Percentiles rank a stretch among this genome's conserved stretches.
Conservation (phyloP, 202 grass and related monocot species). For the Digitaria exilis region DNA sequence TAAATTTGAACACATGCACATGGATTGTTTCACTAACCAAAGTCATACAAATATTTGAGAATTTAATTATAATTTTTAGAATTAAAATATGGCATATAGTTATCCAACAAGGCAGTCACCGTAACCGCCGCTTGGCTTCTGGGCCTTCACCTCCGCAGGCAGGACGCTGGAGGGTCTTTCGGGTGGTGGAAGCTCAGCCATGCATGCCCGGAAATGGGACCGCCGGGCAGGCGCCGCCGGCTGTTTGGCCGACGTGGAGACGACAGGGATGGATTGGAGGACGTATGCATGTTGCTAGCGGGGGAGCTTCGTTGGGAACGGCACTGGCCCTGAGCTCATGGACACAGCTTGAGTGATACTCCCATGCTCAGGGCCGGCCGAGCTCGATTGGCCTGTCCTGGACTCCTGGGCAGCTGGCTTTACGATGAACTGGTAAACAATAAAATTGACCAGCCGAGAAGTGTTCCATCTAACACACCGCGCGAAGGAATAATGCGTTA, state of each 20-base stretch:
- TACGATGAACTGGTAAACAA: not conserved
- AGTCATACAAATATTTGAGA: no score
- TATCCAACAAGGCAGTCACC: not conserved
- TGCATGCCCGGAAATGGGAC: not conserved
- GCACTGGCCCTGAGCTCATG: not conserved
- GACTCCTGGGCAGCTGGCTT: not conserved
- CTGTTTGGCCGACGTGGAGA: not conserved
- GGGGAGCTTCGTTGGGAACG: not conserved
- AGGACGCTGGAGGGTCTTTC: not conserved
- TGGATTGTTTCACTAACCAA: no score
- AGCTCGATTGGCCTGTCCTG: no score
- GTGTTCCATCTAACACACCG: no score
- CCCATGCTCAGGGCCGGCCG: no score
- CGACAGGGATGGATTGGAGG: not conserved
- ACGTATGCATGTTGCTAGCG: not conserved
- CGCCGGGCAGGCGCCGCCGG: not conserved
- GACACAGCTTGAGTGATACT: not conserved
- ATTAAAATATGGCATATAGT: no score
- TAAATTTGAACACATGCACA: no score
- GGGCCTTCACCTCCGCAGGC: not conserved
- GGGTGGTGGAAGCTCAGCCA: not conserved
- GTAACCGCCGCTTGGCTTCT: not conserved
- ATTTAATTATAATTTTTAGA: no score
- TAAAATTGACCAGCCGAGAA: no score
- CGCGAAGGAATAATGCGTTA: no score